Conservation (phyloP, 2,329 filamentous ascomycete species). For the Cordyceps sp. region DNA sequence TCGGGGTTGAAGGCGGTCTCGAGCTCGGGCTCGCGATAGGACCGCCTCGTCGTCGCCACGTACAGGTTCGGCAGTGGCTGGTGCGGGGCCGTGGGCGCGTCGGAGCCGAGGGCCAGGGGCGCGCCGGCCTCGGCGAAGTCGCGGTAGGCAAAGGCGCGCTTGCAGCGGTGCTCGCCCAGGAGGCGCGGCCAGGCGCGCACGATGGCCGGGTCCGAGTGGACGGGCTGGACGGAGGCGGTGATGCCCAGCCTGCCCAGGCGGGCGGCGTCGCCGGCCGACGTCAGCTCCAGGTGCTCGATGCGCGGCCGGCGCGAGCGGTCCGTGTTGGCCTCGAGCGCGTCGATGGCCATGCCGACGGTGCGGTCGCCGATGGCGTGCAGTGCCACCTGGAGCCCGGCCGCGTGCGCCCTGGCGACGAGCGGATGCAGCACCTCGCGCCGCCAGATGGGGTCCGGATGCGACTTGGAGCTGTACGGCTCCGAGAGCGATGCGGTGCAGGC, state of each 20-base stretch:
- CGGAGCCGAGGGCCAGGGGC: conserved; percentile 37
- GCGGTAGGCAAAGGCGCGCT: conserved; percentile 44
- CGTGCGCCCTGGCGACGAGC: conserved; percentile 35
- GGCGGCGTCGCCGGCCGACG: conserved; percentile 33
- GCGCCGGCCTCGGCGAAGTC: conserved; percentile 41
- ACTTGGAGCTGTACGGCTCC: conserved; percentile 38
- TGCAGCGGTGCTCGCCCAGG: conserved; percentile 34
- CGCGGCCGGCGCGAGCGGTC: conserved; percentile 35
- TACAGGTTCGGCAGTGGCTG: conserved; percentile 38
- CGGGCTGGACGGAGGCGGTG: conserved; percentile 40
- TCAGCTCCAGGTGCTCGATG: conserved; percentile 49
- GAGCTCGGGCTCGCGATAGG: conserved; percentile 28
- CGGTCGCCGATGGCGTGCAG: conserved; percentile 50
- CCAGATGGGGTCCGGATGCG: conserved; percentile 37
- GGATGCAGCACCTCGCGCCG: conserved; percentile 29
- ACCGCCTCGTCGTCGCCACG: conserved; percentile 39
- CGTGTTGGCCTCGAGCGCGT: conserved; percentile 29
- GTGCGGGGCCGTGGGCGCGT: conserved; percentile 42
- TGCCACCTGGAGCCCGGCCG: conserved; percentile 39
- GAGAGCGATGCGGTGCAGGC: conserved; percentile 45
- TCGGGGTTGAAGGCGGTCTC: conserved; percentile 30
- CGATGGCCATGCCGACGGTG: conserved; percentile 39
- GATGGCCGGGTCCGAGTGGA: conserved; percentile 44
- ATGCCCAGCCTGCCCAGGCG: conserved; percentile 42
- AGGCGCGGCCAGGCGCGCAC: conserved; percentile 43